A percentile compares a stretch with the other conserved stretches of the same genome.
Evolutionary conservation across 2,329 filamentous ascomycete genomes (phyloP).

Genomic region (Chrysoporthe austroafricana): DNA sequence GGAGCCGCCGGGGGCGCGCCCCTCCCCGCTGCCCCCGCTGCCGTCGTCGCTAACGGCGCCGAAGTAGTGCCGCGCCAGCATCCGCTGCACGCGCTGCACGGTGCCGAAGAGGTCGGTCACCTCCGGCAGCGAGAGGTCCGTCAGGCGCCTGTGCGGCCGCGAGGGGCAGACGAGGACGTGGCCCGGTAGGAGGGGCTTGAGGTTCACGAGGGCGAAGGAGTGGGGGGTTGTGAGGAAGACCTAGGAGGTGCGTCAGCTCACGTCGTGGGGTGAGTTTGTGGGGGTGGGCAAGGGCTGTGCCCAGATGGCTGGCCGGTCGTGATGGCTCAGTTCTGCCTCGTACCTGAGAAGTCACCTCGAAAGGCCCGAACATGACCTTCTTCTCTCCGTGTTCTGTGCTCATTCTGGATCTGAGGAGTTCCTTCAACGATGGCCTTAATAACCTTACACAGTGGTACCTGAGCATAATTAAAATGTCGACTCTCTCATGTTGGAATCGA

Average conservation of each 20-base stretch:
- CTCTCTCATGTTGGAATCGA: neutral
- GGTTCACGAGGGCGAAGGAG: constrained; percentile 89
- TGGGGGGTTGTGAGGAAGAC: constrained; percentile 83
- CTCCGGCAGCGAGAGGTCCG: constrained; percentile 73
- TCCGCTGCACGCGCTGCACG: constrained; percentile 79
- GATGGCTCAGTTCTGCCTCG: constrained; percentile 28
- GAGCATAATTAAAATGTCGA: constrained; percentile 3
- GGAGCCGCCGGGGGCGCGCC: constrained; percentile 51
- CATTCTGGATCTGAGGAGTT: constrained; percentile 25
- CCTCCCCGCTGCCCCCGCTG: neutral
- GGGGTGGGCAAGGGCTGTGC: neutral
- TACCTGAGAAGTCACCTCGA: constrained; percentile 76
- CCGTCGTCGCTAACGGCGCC: neutral
- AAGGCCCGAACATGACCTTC: constrained; percentile 71
- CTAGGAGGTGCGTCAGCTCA: constrained; percentile 47
- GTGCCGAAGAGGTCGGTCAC: constrained; percentile 83
- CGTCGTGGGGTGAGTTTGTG: neutral
- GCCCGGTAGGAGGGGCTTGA: constrained; percentile 90
- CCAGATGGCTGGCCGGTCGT: neutral
- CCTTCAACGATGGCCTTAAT: neutral
- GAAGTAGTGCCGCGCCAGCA: constrained; percentile 67
- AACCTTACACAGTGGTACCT: constrained; percentile 1
- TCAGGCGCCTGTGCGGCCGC: constrained; percentile 69
- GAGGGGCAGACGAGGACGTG: constrained; percentile 90
- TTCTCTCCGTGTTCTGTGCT: constrained; percentile 17